phyloP scores from a whole-genome alignment of 1,139 yeast genomes.

The Pichia sp. region DNA sequence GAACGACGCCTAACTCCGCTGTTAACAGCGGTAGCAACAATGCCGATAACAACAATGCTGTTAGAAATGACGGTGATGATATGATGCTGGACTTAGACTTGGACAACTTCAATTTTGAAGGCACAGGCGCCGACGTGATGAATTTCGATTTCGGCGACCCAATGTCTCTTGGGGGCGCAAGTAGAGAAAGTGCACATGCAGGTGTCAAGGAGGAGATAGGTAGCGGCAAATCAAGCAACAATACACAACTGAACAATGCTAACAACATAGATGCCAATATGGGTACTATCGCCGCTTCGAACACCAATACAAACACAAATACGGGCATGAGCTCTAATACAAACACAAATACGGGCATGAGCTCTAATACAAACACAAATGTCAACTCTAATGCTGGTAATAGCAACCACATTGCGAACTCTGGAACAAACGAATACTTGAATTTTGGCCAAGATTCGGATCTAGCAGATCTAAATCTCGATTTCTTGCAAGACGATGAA shows the following conservation, averaged over 20 bases:
- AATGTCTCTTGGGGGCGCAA: background rate
- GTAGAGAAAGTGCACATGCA: background rate
- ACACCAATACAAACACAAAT: slow-evolving; percentile 1
- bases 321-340: background rate
- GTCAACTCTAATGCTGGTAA: background rate
- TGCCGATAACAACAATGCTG: background rate
- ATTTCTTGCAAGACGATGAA: slow-evolving; percentile 22
- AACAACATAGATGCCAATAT: background rate
- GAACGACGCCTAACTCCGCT: background rate
- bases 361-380: background rate
- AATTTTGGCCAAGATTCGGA: slow-evolving; percentile 19
- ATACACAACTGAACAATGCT: background rate
- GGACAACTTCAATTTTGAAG: slow-evolving; percentile 32
- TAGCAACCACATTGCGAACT: background rate
- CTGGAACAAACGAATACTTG: slow-evolving; percentile 11
- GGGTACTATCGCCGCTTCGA: background rate
- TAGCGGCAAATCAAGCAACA: background rate
- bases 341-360: background rate
- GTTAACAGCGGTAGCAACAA: background rate
- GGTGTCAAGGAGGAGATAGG: background rate
- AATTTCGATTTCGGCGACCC: slow-evolving; percentile 15
- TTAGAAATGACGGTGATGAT: slow-evolving; percentile 23
- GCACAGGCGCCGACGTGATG: slow-evolving; percentile 12
- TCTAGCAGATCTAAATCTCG: slow-evolving; percentile 26
- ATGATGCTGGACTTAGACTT: slow-evolving; percentile 28